phyloP scores from a whole-genome alignment of 345 rosid species.

The Rhodomyrtus tomentosa region DNA sequence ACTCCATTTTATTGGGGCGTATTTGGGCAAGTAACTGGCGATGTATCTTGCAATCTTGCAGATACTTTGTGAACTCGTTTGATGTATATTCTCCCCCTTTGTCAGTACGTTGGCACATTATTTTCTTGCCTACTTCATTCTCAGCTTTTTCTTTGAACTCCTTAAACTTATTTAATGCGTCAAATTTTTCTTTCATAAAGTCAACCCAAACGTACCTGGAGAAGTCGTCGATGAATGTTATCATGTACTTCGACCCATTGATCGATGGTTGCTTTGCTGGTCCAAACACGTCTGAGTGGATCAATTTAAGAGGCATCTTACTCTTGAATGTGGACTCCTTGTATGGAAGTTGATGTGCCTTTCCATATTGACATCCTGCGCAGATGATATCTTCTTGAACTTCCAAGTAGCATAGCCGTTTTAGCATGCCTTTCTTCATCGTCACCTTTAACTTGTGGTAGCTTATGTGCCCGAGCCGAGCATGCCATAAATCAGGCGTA shows the following conservation, averaged over 20 bases:
- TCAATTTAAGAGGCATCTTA: not conserved
- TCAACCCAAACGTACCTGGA: not conserved
- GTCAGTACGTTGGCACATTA: not conserved
- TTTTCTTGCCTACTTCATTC: not conserved
- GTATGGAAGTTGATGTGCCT: not conserved
- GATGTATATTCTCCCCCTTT: not conserved
- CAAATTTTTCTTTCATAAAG: not conserved
- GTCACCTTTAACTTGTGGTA: not conserved
- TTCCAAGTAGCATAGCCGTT: not conserved
- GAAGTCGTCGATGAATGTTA: slow-evolving; percentile 5
- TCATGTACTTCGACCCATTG: not conserved
- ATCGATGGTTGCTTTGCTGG: not conserved
- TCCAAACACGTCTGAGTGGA: slow-evolving; percentile 7
- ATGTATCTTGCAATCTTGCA: no score
- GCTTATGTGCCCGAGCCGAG: not conserved
- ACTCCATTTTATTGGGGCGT: not conserved
- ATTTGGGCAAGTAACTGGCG: not conserved
- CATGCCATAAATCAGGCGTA: not conserved
- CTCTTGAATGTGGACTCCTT: not conserved
- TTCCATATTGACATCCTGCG: not conserved
- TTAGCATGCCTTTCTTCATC: not conserved
- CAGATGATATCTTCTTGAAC: not conserved
- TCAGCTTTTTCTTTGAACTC: not conserved
- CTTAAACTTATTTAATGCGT: not conserved
- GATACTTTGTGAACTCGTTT: not conserved